A percentile compares a stretch with the other conserved stretches of the same genome.
Conservation (phyloP, 2,329 filamentous ascomycete species). For the Mariannaea sp. region DNA sequence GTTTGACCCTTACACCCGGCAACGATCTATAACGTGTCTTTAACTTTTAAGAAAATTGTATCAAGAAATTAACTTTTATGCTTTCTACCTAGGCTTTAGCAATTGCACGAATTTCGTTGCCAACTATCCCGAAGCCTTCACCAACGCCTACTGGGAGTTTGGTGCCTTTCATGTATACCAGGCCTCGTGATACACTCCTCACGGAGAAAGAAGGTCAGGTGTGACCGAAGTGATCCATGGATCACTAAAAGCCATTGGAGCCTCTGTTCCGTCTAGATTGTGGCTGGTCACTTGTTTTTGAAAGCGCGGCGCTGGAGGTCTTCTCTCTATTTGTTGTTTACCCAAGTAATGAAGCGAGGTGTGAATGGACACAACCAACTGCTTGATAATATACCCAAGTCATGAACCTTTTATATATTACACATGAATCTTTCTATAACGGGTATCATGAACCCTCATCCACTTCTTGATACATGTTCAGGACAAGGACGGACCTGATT, state of each 20-base stretch:
- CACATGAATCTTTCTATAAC: constrained; percentile 26
- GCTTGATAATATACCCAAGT: constrained; percentile 21
- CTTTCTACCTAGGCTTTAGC: constrained; percentile 57
- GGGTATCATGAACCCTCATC: constrained; percentile 31
- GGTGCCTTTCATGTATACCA: constrained; percentile 63
- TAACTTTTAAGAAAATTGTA: no score
- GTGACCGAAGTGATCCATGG: no score
- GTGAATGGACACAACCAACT: constrained; percentile 12
- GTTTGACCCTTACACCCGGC: no score
- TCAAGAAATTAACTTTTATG: no score
- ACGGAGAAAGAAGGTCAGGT: no score
- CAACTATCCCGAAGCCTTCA: constrained; percentile 59
- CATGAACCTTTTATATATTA: constrained; percentile 18
- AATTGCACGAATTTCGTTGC: constrained; percentile 64
- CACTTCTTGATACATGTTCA: no score
- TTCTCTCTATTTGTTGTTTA: neutral
- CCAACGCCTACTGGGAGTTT: constrained; percentile 69
- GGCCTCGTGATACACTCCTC: constrained; percentile 25
- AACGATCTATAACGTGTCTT: no score
- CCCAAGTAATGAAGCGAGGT: neutral
- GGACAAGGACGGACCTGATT: no score
- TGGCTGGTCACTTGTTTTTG: constrained; percentile 5
- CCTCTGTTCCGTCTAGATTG: neutral
- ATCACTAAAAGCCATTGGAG: no score
- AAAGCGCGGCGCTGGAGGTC: constrained; percentile 33